Base-by-base conservation (phyloP, 768 basidiomycete genomes). In the Hypholoma sublateritium region DNA sequence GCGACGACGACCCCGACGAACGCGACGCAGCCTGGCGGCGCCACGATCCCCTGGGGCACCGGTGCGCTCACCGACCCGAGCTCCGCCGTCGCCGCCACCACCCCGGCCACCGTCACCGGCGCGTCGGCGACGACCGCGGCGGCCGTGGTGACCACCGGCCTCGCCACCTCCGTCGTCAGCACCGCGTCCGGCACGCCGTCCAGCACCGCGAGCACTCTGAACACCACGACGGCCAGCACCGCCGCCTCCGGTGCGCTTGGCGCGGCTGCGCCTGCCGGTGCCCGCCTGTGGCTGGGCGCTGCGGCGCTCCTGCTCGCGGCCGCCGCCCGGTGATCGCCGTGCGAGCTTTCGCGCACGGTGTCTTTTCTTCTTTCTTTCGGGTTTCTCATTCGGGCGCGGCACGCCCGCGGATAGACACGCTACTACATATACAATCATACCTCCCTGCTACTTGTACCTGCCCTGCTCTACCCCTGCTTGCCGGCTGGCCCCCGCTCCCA, bases 31-130 rank as follows among this genome's bases (percentile, higher is more conserved):
- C 82, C 85, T 11, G 16, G 12, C 25, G 70, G 77, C 49, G 82
- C 74, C 11, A 59, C 57, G 16, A 84, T 91, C 43, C 77, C 84
- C 1, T 93, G 86, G 86, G 91, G 91, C 34, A 72, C 60, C 8
- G 91, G 90, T 46, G 64, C 71, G 8, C 81, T 93, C 53, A 72
- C 71, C 41, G 74, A 84, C 48, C 67, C 81, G 13, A 68, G 71
- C 16, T n/a, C n/a, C n/a, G 69, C 54, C n/a, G 77, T 77, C 22
- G 65, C 68, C 5, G 66, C 76, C 14, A 66, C 78, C 14, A 78
- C 80, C 4, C 17, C 50, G 16, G 68, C 59, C 44, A 62, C 39
- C 34, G 39, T 44, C 13, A 45, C 52, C 24, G n/a, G n/a, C n/a
- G n/a, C n/a, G n/a, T n/a, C n/a, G n/a, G 21, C 45, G 21, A 35